A percentile compares a stretch with the other conserved stretches of the same genome.
Conservation (phyloP, 2,329 filamentous ascomycete genomes). For the Pyrenochaeta sp. region DNA sequence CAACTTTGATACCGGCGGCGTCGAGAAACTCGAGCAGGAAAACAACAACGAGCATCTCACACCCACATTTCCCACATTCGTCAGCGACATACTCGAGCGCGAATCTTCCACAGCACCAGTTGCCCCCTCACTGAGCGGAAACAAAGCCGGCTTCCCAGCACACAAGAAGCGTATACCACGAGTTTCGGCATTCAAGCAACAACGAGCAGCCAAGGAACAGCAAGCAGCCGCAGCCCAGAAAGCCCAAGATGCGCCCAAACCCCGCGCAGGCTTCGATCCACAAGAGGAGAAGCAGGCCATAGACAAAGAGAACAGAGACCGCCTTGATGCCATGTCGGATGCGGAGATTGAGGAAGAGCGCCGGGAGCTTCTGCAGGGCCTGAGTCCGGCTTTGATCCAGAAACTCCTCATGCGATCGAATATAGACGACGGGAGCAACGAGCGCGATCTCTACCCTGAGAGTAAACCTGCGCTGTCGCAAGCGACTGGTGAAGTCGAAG, state of each 20-base stretch:
- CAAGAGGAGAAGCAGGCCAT: conserved; percentile 74
- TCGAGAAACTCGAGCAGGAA: conserved; percentile 47
- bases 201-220: conserved; percentile 53
- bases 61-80: conserved; percentile 50
- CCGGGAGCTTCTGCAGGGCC: conserved; percentile 76
- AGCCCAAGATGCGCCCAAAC: conserved; percentile 22
- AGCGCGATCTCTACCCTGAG: conserved; percentile 43
- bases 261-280: conserved; percentile 32
- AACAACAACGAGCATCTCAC: conserved; percentile 19
- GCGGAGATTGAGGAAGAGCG: conserved; percentile 83
- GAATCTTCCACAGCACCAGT: conserved; percentile 65
- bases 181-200: conserved; percentile 81
- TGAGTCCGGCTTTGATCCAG: conserved; percentile 79
- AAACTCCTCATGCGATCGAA: conserved; percentile 78
- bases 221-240: conserved; percentile 18
- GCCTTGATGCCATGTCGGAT: conserved; percentile 78
- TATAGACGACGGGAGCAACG: conserved; percentile 69
- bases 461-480: conserved; percentile 7
- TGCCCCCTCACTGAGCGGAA: conserved; percentile 65
- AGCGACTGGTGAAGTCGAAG: conserved; percentile 18
- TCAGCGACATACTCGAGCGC: conserved; percentile 83
- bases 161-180: conserved; percentile 76
- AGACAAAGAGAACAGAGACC: conserved; percentile 79
- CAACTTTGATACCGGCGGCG: conserved; percentile 64
- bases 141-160: conserved; percentile 79